Evolutionary conservation across 768 basidiomycete species (phyloP), one percentile per base, ranked within the genome.

Genomic region (Amanita pseudoporphyria): DNA sequence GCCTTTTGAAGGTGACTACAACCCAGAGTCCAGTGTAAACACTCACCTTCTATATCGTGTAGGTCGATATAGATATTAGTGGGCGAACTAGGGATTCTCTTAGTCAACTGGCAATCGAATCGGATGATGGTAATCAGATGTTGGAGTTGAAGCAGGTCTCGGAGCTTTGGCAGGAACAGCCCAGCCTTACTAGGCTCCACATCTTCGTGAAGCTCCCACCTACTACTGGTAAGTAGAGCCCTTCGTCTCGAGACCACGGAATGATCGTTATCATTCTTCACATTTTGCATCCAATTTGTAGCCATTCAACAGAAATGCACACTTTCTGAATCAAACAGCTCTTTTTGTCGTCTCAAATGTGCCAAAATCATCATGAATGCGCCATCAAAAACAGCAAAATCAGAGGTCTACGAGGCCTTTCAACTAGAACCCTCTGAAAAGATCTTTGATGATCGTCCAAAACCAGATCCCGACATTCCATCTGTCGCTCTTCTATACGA

Each of bases 391-490:
- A 35, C 32, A 2, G 45, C 5, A 32, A 35, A 9, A 32, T 5
- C 37, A 40, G 3, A 13, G 1, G 10, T 6, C 12, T 48, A 26
- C 19, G 33, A 48, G 36, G 6, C 3, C 28, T 3, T 28, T 19
- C 47, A 48, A 18, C 1, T 7, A 7, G 22, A 48, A 9, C 37
- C 36, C 1, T 22, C 35, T n/a, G 35, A 47, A 19, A 47, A 33
- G 47, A 41, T 39, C 47, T 14, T 48, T 14, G 35, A 40, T 14
- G 47, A 48, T 28, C 24, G 24, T 39, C 47, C 47, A n/a, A n/a
- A n/a, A 9, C 53, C 52, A 22, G 59, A 59, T n/a, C n/a, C n/a
- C n/a, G n/a, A n/a, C n/a, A n/a, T n/a, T n/a, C n/a, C n/a, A n/a
- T n/a, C n/a, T n/a, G n/a, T n/a, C n/a, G n/a, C n/a, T n/a, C n/a